Base-by-base conservation (phyloP, 2,329 filamentous ascomycete genomes). In the Cladosporium sp. region DNA sequence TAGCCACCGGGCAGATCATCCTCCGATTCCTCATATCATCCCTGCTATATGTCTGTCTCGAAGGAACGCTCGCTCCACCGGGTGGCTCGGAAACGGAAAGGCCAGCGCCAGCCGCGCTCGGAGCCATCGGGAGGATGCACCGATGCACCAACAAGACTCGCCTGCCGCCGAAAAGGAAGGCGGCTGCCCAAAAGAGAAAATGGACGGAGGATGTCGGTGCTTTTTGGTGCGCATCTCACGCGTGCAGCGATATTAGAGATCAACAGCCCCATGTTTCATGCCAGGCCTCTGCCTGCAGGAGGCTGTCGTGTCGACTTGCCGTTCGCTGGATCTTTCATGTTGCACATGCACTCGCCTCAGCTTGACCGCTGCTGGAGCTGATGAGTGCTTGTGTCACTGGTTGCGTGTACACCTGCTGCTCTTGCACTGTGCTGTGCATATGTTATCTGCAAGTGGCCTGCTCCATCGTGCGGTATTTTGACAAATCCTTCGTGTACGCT, bases 251-350 rank as follows among this genome's bases (percentile, higher is more conserved):
- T 46, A 23, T 46, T 21, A 46, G 39, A 11, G 39, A 46, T 46
- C 39, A 46, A 46, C 39, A 46, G 39, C 39, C 39, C 39, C 39
- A 46, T 46, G 51, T 54, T 54, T 54, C 51, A 54, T 54, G 25
- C 51, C 51, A 32, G n/a, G 26, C 25, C 10, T 54, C 5, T 54
- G 51, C 51, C 18, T 54, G 51, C 51, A 54, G 16, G 18, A 30
- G 21, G 48, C 11, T 43, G 60, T 63, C 60, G 60, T 63, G 60
- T 63, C 60, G 34, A 63, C 32, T 26, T 63, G 60, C 60, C 60
- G 60, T 63, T 63, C 60, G 60, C 60, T 63, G 49, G 28, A 28
- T 36, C 3, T 23, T 21, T 43, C 21, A 36, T 11, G 58, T 61
- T 34, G 43, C 43, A 61, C 58, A 61, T 18, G 26, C 58, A 51